A percentile compares a stretch with the other conserved stretches of the same genome.
phyloP scores from a whole-genome alignment of 2,329 filamentous ascomycete species.

The Hypoxylon sp. region DNA sequence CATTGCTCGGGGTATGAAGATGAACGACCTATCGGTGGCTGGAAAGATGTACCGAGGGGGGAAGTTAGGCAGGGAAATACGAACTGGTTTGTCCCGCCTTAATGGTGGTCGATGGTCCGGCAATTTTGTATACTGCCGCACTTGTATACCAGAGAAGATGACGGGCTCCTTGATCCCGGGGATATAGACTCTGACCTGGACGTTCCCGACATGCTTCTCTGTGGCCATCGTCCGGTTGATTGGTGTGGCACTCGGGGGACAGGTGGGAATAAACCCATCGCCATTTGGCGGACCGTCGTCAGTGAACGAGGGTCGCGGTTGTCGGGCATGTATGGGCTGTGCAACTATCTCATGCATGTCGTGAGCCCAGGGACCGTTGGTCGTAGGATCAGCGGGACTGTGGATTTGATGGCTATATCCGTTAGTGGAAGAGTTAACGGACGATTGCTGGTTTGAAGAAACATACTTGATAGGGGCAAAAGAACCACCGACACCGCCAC shows the following conservation, averaged over 20 bases:
- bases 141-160: constrained; percentile 80
- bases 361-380: constrained; percentile 87
- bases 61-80: constrained; percentile 87
- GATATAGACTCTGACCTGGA: constrained; percentile 85
- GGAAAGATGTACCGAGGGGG: constrained; percentile 92
- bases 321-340: constrained; percentile 60
- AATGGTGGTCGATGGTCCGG: constrained; percentile 95
- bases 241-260: constrained; percentile 71
- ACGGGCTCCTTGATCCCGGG: constrained; percentile 81
- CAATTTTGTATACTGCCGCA: constrained; percentile 93
- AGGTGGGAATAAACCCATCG: constrained; percentile 68
- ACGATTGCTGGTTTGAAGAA: constrained; percentile 29
- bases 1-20: constrained; percentile 95
- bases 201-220: constrained; percentile 86
- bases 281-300: constrained; percentile 69
- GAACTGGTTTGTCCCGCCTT: constrained; percentile 94
- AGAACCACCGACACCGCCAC: constrained; percentile 70
- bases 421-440: constrained; percentile 41
- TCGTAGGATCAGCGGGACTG: constrained; percentile 71
- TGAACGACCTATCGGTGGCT: constrained; percentile 90
- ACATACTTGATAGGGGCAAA: constrained; percentile 76
- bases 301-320: constrained; percentile 61
- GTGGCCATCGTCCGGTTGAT: constrained; percentile 86
- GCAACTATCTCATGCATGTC: constrained; percentile 88
- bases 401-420: constrained; percentile 57